A percentile compares a stretch with the other conserved stretches of the same genome.
Evolutionary conservation across 129 eudicot species (phyloP).

Genomic region (Helianthus annuus): HanXRQr2.0-SUNRISE NC_035444.2:149828117-149828616

Average conservation of each 20-base stretch:
- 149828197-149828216: slow-evolving; percentile 76
- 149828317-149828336: slow-evolving; percentile 99
- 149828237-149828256: slow-evolving; percentile 58
- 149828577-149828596: not conserved
- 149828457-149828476: not conserved
- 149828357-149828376: slow-evolving; percentile 88
- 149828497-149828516: not conserved
- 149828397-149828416: slow-evolving; percentile 54
- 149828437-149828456: slow-evolving; percentile 61
- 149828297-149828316: slow-evolving; percentile 83
- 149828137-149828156: slow-evolving; percentile 52
- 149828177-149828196: slow-evolving; percentile 41
- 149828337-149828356: slow-evolving; percentile 86
- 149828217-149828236: slow-evolving; percentile 60
- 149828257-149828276: slow-evolving; percentile 90
- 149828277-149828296: slow-evolving; percentile 73
- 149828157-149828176: slow-evolving; percentile 60
- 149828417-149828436: slow-evolving; percentile 74
- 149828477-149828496: not conserved
- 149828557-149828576: not conserved
- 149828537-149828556: not conserved
- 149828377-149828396: slow-evolving; percentile 77
- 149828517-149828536: not conserved
- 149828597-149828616: not conserved
- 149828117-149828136: slow-evolving; percentile 22